Percentiles rank a stretch among this genome's conserved stretches.
These are phyloP conservation scores for Hirsutella minnesotensis DNA, from an alignment of 2,329 filamentous ascomycete genomes.

Conservation along the genomic window DNA sequence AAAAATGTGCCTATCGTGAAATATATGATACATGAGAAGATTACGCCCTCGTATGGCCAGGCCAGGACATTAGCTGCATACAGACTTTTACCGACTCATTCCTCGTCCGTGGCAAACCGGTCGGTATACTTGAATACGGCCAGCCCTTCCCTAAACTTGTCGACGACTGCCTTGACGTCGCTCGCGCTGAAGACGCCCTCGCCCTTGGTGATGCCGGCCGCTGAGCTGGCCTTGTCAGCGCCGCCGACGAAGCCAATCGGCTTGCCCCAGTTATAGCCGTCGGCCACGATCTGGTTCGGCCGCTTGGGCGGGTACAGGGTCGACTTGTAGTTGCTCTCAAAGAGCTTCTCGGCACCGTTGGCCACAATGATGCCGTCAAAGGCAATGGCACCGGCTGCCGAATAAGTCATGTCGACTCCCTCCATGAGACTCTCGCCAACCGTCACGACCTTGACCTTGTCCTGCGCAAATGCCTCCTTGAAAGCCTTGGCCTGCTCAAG, in stretches of 20 bases:
- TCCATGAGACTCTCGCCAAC: conserved; percentile 45
- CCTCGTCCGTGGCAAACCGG: conserved; percentile 46
- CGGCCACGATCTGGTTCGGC: conserved; percentile 49
- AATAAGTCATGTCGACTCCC: conserved; percentile 53
- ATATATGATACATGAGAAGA: no score
- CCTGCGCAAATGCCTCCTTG: conserved; percentile 31
- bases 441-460: conserved; percentile 44
- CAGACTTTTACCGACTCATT: not conserved
- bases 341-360: conserved; percentile 39
- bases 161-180: conserved; percentile 26
- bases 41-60: no score
- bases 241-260: conserved; percentile 49
- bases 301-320: conserved; percentile 52
- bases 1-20: no score
- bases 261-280: conserved; percentile 59
- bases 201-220: conserved; percentile 29
- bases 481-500: conserved; percentile 37
- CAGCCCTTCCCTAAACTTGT: conserved; percentile 44
- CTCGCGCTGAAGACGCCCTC: conserved; percentile 28
- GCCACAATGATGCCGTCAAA: conserved; percentile 54
- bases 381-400: conserved; percentile 46
- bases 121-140: conserved; percentile 54
- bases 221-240: conserved; percentile 21
- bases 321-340: conserved; percentile 29
- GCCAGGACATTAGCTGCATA: no score